Evolutionary conservation across 2,329 filamentous ascomycete genomes (phyloP).

Genomic region (Simplicillium sp.): DNA sequence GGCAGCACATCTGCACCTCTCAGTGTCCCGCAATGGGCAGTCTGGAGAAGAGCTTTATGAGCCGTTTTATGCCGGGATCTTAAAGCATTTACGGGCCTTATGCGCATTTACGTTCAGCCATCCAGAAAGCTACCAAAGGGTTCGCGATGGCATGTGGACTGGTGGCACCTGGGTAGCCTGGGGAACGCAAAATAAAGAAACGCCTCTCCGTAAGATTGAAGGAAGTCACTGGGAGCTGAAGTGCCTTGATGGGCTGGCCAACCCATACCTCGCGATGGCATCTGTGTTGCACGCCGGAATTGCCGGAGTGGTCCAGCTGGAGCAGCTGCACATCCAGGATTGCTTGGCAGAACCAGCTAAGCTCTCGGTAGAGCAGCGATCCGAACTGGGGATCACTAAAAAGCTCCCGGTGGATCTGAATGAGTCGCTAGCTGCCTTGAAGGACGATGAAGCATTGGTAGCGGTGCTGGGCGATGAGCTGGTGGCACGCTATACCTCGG

Average conservation of each 20-base stretch:
- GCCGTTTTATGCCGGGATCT: conserved; percentile 62
- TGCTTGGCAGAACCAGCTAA: conserved; percentile 43
- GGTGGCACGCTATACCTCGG: conserved; percentile 43
- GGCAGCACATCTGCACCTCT: conserved; percentile 62
- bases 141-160: conserved; percentile 62
- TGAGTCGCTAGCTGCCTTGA: conserved; percentile 44
- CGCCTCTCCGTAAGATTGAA: conserved; percentile 58
- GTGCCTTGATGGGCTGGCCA: conserved; percentile 69
- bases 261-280: conserved; percentile 56
- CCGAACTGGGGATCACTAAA: conserved; percentile 40
- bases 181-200: conserved; percentile 75
- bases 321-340: conserved; percentile 39
- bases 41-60: conserved; percentile 40
- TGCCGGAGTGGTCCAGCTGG: conserved; percentile 15
- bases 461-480: conserved; percentile 37
- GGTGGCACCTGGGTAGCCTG: conserved; percentile 72
- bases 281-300: conserved; percentile 21
- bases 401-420: conserved; percentile 45
- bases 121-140: conserved; percentile 57
- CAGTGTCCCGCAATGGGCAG: conserved; percentile 32
- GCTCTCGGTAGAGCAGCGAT: conserved; percentile 36
- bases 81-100: conserved; percentile 57
- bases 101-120: conserved; percentile 60
- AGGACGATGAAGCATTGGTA: conserved; percentile 34
- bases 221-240: conserved; percentile 70